Base-by-base conservation (phyloP, 1,284 basidiomycete genomes). In the Leccinum huronense region DNA sequence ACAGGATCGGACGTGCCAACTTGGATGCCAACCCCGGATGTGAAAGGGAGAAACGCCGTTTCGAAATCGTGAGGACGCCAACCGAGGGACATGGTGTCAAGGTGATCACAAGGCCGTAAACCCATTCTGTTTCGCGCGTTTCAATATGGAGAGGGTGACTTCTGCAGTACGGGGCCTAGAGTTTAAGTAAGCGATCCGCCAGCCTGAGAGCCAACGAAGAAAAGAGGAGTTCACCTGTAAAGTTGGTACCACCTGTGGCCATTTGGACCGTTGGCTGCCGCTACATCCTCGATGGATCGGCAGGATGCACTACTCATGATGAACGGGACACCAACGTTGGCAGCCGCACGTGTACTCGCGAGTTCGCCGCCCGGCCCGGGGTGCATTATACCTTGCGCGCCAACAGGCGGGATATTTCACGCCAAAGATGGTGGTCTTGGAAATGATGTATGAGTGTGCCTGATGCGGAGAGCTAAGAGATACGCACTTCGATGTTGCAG, bases 211-310 rank as follows among this genome's bases (percentile, higher is more conserved):
- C 27, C 3, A n/a, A 45, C 23, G 5, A 7, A 13, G 34, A 13
- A 34, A 45, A 34, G 14, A 8, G 1, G 45, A 11, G 48, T 66
- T 63, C 48, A 80, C 83, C 84, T 85, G 71, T 89, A 89, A 2
- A 89, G 79, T 72, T 89, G 87, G 75, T 83, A 89, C 82, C 83
- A 88, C 56, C 85, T 76, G 7, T 80, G 77, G 0, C 78, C 73
- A 55, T 68, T 66, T 0, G 69, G 67, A 3, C 80, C 82, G 64
- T 83, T 86, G 14, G 80, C 83, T 53, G 72, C 69, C 2, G 80
- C 86, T 7, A 86, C 83, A 7, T 80, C 79, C 68, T 88, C 86
- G 68, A 89, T 85, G 10, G 83, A 81, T 14, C 81, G 79, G 5
- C 78, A 77, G 2, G 83, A 79, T 0, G 87, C 86, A 0, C 84